Base-by-base conservation (phyloP, 306 rosid species). In the Fagus crenata region DNA sequence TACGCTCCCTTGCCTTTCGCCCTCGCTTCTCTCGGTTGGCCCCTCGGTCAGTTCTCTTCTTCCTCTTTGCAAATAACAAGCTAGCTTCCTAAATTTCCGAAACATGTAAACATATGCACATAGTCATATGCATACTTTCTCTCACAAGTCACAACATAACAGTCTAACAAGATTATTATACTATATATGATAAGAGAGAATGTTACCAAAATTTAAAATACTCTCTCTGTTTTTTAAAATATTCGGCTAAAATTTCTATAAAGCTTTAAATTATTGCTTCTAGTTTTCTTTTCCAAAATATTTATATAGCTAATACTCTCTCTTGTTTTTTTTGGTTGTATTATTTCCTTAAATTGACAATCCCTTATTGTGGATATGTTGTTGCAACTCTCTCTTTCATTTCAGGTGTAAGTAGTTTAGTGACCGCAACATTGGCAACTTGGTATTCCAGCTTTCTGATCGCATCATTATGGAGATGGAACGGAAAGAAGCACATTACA, bases 381-480 rank as follows among this genome's bases (percentile, higher is more conserved):
- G 22, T 7, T 60, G 67, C 43, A 60, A 53, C 49, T 31, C 76
- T 70, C 33, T 60, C 14, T 71, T 79, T 76, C 64, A 22, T 22
- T 22, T 22, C 81, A 91, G 97, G 97, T 73, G 96, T 89, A 63
- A 85, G 82, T 71, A 80, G 88, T 79, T 78, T 91, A 74, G 93
- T 89, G 75, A 76, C 81, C 78, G 97, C 86, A 55, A 91, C 94
- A 73, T 58, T 91, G 43, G 92, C 94, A 32, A 89, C 97, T 2
- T 91, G 92, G 91, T 91, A 91, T 84, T 89, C 93, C 14, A 91
- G 97, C 76, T 5, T 91, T 67, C 81, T 89, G 80, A 77, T 91
- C 8, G 93, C 92, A 58, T 91, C 97, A 76, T 77, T 91, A 80
- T 91, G 93, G 97, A 81, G 80, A 75, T 91, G 97, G 97, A 87